phyloP scores from a whole-genome alignment of 768 basidiomycete species.

The Imleria badia region DNA sequence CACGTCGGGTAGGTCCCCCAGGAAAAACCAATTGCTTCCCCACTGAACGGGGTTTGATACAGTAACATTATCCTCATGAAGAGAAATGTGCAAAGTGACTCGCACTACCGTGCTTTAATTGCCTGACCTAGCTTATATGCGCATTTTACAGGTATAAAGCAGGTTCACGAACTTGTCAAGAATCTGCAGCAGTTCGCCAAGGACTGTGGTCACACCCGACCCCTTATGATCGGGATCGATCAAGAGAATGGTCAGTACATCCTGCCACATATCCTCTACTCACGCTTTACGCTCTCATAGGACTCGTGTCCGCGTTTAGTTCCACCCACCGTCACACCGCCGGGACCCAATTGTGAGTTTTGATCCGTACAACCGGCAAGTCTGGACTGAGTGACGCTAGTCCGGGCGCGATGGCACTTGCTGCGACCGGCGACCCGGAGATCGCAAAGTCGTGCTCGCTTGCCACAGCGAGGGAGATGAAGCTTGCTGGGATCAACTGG shows the following conservation, averaged over 20 bases:
- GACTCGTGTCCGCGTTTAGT: constrained; percentile 69
- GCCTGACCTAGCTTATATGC: not conserved
- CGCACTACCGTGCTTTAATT: not conserved
- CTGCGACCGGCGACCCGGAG: constrained; percentile 48
- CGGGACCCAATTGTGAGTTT: constrained; percentile 66
- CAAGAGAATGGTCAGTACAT: constrained; percentile 65
- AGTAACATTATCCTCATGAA: constrained; percentile 68
- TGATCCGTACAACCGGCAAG: not conserved
- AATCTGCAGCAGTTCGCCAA: constrained; percentile 56
- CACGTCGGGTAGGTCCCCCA: constrained; percentile 47
- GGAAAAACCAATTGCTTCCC: no score
- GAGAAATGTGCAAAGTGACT: constrained; percentile 57
- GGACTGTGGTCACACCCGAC: constrained; percentile 52
- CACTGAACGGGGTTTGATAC: not conserved
- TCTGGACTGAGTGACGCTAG: constrained; percentile 32
- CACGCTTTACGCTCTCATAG: constrained; percentile 30
- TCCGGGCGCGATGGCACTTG: constrained; percentile 73
- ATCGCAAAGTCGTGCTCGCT: constrained; percentile 47
- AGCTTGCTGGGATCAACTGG: constrained; percentile 68
- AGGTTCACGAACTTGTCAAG: constrained; percentile 47
- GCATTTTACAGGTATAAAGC: constrained; percentile 45
- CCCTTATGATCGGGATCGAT: constrained; percentile 68
- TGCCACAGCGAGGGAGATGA: constrained; percentile 57
- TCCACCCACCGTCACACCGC: constrained; percentile 39
- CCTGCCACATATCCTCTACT: not conserved